Evolutionary conservation across 2,329 filamentous ascomycete genomes (phyloP), one percentile per base, ranked within the genome.

Genomic region (Claviceps africana): DNA sequence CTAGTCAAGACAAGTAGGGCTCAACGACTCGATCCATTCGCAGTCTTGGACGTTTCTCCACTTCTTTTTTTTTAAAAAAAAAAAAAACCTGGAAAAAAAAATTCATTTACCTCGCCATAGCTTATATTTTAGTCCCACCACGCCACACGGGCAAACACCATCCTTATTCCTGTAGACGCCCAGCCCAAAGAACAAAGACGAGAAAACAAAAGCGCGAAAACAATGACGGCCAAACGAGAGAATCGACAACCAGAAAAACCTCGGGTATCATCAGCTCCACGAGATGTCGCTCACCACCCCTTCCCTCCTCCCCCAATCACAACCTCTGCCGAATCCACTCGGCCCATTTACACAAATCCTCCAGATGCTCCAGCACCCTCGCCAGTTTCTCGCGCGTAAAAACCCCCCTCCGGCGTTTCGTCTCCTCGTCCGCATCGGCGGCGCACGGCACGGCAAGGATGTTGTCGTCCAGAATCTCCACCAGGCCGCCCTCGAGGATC

Each of bases 401-500:
- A 49, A 61, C 60, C 56, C 64, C 67, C n/a, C 63, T 64, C 53
- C 66, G 67, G 6, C 60, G 60, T 37, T 63, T 64, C 42, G 51
- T 50, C 13, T 53, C 10, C 45, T 19, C 45, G 17, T 47, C 19
- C 45, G 50, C 50, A n/a, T 52, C n/a, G 11, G 17, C 43, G 30
- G 22, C 9, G 50, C 50, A n/a, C 3, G 55, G 52, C 17, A 50
- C 53, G 39, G 57, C 55, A 28, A 69, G 56, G 17, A 71, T 61
- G 56, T 84, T 83, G 58, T 85, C 78, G 25, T 77, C 73, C 3
- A 73, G 65, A 37, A 86, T 70, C 19, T 76, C 70, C 4, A 86
- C 72, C 15, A 76, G 70, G 4, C 77, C 83, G 52, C 83, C 81
- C 37, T 75, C 70, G 21, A 76, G 70, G 19, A 86, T 75, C 58